Evolutionary conservation across 371 early-diverging fungal genomes (phyloP).

Genomic region (Cokeromyces recurvatus): DNA sequence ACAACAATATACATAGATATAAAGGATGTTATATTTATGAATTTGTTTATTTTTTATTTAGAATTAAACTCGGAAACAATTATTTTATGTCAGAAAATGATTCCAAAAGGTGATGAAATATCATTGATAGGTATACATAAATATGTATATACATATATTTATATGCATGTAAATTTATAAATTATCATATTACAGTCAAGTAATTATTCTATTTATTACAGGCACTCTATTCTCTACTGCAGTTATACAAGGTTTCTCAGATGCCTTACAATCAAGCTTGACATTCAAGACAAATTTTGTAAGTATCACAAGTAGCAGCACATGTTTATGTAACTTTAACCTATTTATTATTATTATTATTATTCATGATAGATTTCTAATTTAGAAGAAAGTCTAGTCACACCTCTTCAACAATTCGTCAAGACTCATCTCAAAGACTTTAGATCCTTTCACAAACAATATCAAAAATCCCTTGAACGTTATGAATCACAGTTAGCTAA

Average conservation of each 20-base stretch:
- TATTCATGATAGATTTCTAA: conserved; percentile 45
- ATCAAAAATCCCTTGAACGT: conserved; percentile 47
- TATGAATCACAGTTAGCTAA: conserved; percentile 58
- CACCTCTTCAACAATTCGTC: conserved; percentile 53
- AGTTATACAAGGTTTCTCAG: conserved; percentile 35
- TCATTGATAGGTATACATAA: conserved; percentile 26
- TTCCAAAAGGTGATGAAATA: conserved; percentile 27
- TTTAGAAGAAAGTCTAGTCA: conserved; percentile 45
- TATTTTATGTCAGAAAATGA: conserved; percentile 22
- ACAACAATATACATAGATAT: not conserved
- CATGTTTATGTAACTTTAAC: too few relatives aligned
- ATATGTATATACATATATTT: too few relatives aligned
- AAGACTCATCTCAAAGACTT: conserved; percentile 59
- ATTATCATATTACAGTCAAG: too few relatives aligned
- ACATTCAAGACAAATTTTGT: conserved; percentile 50
- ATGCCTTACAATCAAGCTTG: conserved; percentile 42
- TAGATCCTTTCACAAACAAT: conserved; percentile 43
- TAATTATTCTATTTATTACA: conserved; percentile 8
- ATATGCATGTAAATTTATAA: too few relatives aligned
- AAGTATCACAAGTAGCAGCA: conserved; percentile 8
- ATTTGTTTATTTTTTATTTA: not conserved
- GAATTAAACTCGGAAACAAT: conserved; percentile 25
- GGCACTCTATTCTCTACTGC: conserved; percentile 27
- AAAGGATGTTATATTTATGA: not conserved
- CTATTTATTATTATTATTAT: too few relatives aligned